A percentile compares a stretch with the other conserved stretches of the same genome.
Evolutionary conservation across 805 yeast genomes (phyloP).

Genomic region (Cyberlindnera galapagoensis): DNA sequence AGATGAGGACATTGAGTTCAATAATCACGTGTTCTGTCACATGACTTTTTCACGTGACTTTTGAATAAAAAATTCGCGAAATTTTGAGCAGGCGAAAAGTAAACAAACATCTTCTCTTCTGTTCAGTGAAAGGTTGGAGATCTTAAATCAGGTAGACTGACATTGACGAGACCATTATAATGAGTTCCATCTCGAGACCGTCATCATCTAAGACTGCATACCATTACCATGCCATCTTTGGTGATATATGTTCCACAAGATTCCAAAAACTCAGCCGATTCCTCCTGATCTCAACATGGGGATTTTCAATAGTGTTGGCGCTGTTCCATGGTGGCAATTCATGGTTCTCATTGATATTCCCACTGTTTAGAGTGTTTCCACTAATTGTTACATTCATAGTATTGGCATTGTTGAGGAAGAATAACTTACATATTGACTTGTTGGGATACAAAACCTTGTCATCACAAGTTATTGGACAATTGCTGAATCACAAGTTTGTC

Average conservation of each 20-base stretch:
- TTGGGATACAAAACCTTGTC: constrained; percentile 28
- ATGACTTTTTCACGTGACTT: no score
- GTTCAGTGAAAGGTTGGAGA: no score
- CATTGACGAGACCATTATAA: no score
- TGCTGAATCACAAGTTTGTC: constrained; percentile 20
- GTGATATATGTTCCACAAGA: constrained; percentile 34
- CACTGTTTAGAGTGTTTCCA: constrained; percentile 22
- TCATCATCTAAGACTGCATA: constrained; percentile 16
- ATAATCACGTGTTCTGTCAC: no score
- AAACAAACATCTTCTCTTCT: no score
- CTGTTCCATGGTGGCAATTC: constrained; percentile 20
- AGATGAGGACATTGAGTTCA: no score
- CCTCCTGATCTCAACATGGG: constrained; percentile 25
- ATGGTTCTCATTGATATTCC: constrained; percentile 22
- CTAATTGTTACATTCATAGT: constrained; percentile 27
- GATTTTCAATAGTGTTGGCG: constrained; percentile 22
- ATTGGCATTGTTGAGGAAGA: constrained; percentile 33
- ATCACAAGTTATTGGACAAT: constrained; percentile 21
- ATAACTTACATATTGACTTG: constrained; percentile 32
- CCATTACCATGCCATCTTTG: constrained; percentile 32
- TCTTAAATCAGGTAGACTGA: no score
- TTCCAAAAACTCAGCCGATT: constrained; percentile 34
- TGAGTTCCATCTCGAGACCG: constrained; percentile 5
- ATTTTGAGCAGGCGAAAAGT: constrained; percentile 4
- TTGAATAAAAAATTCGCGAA: no score